Base-by-base conservation (phyloP, 2,329 filamentous ascomycete genomes). In the Fonsecaea nubica region DNA sequence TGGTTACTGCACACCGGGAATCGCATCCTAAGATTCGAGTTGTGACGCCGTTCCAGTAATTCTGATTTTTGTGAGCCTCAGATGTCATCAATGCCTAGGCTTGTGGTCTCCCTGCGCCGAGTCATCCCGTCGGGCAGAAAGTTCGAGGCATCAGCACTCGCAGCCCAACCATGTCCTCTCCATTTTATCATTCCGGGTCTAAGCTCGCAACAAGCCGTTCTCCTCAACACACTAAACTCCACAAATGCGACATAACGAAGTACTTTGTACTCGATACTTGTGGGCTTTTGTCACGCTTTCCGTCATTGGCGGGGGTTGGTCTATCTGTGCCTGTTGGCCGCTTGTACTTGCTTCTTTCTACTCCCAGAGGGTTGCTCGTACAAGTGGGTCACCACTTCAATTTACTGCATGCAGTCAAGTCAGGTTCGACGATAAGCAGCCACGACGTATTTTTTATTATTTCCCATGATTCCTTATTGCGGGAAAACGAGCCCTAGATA, bases 81-180 rank as follows among this genome's bases (percentile, higher is more conserved):
- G 18, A 42, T 42, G 12, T 3, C 10, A 13, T n/a, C 40, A 42
- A 42, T 42, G 40, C 15, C 40, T 42, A 42, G 40, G 40, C 18
- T 42, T 42, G 42, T 18, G 18, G n/a, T 18, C 18, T 25, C n/a
- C 1, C 18, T 1, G n/a, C n/a, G n/a, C 42, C 42, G 42, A 21
- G 42, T 48, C 45, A 25, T 50, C 45, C 45, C 45, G 18, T 7
- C 21, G 45, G 45, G 45, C 45, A 50, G 45, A 50, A 25, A 50
- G 45, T 50, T 50, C 45, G 12, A 50, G 45, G 45, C 45, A 50
- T 25, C 45, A 25, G 13, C 15, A 4, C 40, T n/a, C 40, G 40
- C 40, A 4, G 40, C 15, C 40, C 40, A 42, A 42, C 40, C 40
- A 42, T 42, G 18, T 50, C 18, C 2, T 12, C 8, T 25, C 45